Evolutionary conservation across 225 moss, liverwort and hornwort genomes (phyloP), one percentile per base, ranked within the genome.

Genomic region (Bryoerythrophyllum caledonicum): DNA sequence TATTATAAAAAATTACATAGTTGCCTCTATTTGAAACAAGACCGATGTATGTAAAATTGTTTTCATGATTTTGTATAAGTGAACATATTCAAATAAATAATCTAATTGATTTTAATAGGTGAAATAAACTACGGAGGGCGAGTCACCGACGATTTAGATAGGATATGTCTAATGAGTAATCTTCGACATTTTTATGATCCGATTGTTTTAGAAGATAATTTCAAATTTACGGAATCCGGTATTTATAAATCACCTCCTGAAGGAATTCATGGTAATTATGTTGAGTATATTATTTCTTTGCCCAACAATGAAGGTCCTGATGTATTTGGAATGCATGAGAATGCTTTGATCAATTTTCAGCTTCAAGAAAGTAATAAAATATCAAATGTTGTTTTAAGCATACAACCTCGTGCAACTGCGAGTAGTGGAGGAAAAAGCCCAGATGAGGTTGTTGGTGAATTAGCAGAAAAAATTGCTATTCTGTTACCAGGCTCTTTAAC

Each of bases 241-340:
- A 71, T 89, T 1, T 97, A 97, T 1, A 80, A 83, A 0, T 92
- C 96, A 14, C 92, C 87, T 0, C 24, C 73, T 1, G 85, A 91
- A 61, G 91, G 94, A 16, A 56, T 76, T 10, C 77, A 91, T 44
- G 1, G 20, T 14, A 84, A 89, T 10, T 97, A 97, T 55, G 65
- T 90, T 0, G 90, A 94, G 25, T 94, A 97, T 13, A 94, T 97
- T 13, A 44, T 73, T 26, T 85, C 83, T 0, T 78, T 97, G 25
- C 96, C 96, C 2, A 92, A 81, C 0, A 91, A 77, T 0, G 96
- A 97, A 76, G 96, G 94, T 6, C 96, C 96, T 0, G 94, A 97
- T 63, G 83, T 97, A 5, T 97, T 97, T 68, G 96, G 96, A 9
- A 94, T 97, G 96, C 96, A 97, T 32, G 94, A 94, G 65, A 97